A percentile compares a stretch with the other conserved stretches of the same genome.
These are phyloP conservation scores for Arachnopeziza araneosa DNA, from an alignment of 2,329 filamentous ascomycete species.

Conservation along the genomic window DNA sequence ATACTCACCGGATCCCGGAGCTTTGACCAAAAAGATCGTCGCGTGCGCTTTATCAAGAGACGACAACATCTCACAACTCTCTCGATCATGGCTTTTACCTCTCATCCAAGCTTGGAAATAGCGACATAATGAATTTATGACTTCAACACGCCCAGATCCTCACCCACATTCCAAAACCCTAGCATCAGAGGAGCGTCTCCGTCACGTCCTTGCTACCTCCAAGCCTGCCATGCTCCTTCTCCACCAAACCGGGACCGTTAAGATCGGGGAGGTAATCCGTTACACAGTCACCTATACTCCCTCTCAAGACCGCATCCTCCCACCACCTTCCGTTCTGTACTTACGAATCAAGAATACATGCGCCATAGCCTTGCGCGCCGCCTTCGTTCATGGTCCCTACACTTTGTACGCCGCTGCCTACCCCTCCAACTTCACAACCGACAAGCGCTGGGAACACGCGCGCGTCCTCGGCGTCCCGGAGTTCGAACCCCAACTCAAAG, in stretches of 20 bases:
- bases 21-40: not conserved
- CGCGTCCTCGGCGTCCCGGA: slow-evolving; percentile 73
- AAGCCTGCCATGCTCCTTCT: slow-evolving; percentile 69
- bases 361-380: slow-evolving; percentile 82
- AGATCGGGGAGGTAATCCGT: slow-evolving; percentile 89
- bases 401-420: slow-evolving; percentile 83
- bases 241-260: slow-evolving; percentile 85
- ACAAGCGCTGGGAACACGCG: slow-evolving; percentile 66
- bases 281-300: slow-evolving; percentile 92
- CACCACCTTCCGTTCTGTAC: slow-evolving; percentile 72
- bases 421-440: slow-evolving; percentile 76
- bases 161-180: not conserved
- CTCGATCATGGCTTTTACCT: not conserved
- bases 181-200: not conserved
- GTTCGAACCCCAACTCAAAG: slow-evolving; percentile 95
- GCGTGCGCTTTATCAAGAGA: not conserved
- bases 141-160: not conserved
- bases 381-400: slow-evolving; percentile 95
- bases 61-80: not conserved
- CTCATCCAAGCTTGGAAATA: not conserved
- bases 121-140: not conserved
- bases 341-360: slow-evolving; percentile 90
- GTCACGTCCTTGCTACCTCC: not conserved
- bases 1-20: not conserved
- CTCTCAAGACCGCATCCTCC: slow-evolving; percentile 80